Percentiles rank a stretch among this genome's conserved stretches.
These are phyloP conservation scores for Backusella sp. DNA, from an alignment of 192 early-diverging fungal genomes.

Conservation along the genomic window DNA sequence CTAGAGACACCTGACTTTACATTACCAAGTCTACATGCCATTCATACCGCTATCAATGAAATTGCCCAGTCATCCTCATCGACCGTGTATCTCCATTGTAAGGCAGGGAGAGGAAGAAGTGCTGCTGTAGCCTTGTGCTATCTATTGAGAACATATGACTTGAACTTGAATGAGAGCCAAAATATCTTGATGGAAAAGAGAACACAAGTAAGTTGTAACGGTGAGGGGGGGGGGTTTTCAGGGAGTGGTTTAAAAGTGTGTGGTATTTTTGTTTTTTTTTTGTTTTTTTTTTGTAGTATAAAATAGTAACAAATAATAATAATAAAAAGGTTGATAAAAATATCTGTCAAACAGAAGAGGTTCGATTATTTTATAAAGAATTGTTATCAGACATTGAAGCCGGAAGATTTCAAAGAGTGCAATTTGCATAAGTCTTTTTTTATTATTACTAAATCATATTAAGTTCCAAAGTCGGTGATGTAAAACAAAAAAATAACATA, in stretches of 20 bases:
- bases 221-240: background rate
- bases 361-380: slow-evolving; percentile 8
- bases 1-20: slow-evolving; percentile 42
- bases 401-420: background rate
- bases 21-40: slow-evolving; percentile 34
- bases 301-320: background rate
- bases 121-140: slow-evolving; percentile 24
- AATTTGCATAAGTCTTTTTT: background rate
- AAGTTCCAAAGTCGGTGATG: background rate
- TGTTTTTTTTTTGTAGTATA: background rate
- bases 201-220: slow-evolving; percentile 11
- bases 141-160: slow-evolving; percentile 13
- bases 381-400: background rate
- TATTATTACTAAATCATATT: no score
- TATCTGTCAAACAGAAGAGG: background rate
- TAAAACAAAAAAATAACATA: background rate
- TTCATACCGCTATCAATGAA: slow-evolving; percentile 31
- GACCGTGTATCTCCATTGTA: slow-evolving; percentile 44
- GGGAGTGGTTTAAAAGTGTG: background rate
- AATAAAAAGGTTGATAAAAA: slow-evolving; percentile 11
- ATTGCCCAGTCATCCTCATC: background rate
- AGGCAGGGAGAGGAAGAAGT: slow-evolving; percentile 35
- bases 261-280: no score
- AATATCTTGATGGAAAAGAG: background rate
- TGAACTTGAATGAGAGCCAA: slow-evolving; percentile 9